These are phyloP conservation scores for Pythium dissotocum DNA, from an alignment of 352 stramenopile genomes.

Conservation along the genomic window DNA sequence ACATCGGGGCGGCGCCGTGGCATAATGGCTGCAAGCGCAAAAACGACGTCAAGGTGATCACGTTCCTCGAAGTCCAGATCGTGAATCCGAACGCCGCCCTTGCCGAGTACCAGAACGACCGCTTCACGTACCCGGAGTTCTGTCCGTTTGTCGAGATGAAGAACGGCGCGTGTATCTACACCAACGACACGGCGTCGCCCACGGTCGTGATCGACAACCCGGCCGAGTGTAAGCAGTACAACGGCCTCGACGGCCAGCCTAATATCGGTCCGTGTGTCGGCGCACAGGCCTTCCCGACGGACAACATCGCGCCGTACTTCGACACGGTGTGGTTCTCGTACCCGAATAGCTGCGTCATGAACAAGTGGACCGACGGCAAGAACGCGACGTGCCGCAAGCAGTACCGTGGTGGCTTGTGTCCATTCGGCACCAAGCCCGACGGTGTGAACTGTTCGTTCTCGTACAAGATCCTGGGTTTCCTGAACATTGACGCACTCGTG, in stretches of 20 bases:
- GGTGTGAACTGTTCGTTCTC: constrained; percentile 56
- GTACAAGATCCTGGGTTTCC: constrained; percentile 59
- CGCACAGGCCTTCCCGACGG: constrained; percentile 48
- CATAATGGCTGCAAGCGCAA: constrained; percentile 39
- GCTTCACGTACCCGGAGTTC: constrained; percentile 68
- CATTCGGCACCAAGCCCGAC: constrained; percentile 50
- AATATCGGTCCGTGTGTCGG: constrained; percentile 63
- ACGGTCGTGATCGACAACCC: constrained; percentile 23
- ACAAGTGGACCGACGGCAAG: constrained; percentile 50
- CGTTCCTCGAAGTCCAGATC: constrained; percentile 65
- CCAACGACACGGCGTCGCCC: constrained; percentile 28
- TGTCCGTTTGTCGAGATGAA: constrained; percentile 71
- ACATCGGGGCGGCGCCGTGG: constrained; percentile 40
- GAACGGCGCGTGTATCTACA: constrained; percentile 48
- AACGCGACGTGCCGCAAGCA: constrained; percentile 37
- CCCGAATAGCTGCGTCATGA: constrained; percentile 59
- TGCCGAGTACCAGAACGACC: constrained; percentile 57
- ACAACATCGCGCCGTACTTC: constrained; percentile 59
- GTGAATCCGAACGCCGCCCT: constrained; percentile 58
- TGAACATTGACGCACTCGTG: constrained; percentile 68
- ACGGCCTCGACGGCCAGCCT: constrained; percentile 53
- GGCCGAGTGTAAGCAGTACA: constrained; percentile 67
- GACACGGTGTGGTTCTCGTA: constrained; percentile 81
- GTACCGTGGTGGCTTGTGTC: constrained; percentile 51
- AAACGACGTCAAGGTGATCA: constrained; percentile 65